Evolutionary conservation across 2,329 filamentous ascomycete genomes (phyloP), one percentile per base, ranked within the genome.

Genomic region (Ophiocordyceps camponoti-leonardi): DNA sequence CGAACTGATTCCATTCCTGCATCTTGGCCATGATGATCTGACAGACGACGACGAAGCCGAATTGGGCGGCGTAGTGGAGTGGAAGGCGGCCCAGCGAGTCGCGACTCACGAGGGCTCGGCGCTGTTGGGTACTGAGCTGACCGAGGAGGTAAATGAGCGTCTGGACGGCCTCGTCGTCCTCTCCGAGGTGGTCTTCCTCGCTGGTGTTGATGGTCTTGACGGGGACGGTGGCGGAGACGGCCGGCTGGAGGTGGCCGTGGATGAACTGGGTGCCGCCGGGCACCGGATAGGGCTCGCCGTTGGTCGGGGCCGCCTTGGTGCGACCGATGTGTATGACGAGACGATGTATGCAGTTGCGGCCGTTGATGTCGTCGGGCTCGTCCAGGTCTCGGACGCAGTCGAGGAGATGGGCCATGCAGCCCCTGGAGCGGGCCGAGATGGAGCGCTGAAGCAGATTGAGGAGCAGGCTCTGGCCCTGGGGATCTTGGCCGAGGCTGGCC

Each of bases 11-110:
- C 90, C 90, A 96, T 22, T 79, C 73, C 58, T 90, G 84, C 79
- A 98, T 88, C 55, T 83, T 81, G 50, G 81, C 79, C 66, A 95
- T 88, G 52, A 96, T 75, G 22, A 88, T 72, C 57, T 94, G 75
- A 57, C 86, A 94, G 11, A 95, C 81, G n/a, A 86, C 77, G 4
- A 92, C 84, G 54, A 95, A 87, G 2, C 92, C 92, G 58, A 93
- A 94, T 59, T 96, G 87, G 0, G 92, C 90, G 3, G 87, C 87
- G 58, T 95, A 95, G 60, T 96, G 90, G 12, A 96, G 70, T 1
- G 90, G 87, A 14, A 90, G 73, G 5, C 90, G 82, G 3, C 86
- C 88, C 49, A 90, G 83, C 0, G 79, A 72, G 62, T 96, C 90
- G 48, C 73, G 78, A 13, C 75, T 74, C 44, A 73, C 67, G 12